phyloP scores from a whole-genome alignment of 202 grass and related monocot species.

The Zoysia matrella region DNA sequence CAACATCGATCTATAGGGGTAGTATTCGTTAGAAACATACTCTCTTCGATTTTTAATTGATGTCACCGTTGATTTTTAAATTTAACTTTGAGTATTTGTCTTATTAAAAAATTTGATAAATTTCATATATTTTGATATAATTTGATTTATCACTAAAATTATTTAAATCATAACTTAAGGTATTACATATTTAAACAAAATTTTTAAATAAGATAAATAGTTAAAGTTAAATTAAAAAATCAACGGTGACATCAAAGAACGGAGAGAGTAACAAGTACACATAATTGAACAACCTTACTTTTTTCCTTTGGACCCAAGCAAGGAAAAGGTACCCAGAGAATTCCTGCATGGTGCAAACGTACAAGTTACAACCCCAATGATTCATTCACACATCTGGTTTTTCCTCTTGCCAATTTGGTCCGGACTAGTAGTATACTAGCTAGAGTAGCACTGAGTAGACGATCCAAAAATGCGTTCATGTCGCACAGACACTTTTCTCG shows the following conservation, averaged over 20 bases:
- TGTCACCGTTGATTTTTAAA: no score
- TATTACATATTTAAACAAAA: no score
- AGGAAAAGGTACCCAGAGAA: neutral
- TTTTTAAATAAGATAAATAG: no score
- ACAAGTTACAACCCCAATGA: neutral
- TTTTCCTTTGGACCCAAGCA: constrained; percentile 35
- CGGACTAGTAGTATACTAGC: neutral
- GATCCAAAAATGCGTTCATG: neutral
- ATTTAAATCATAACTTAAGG: no score
- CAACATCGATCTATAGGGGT: no score
- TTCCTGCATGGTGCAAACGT: neutral
- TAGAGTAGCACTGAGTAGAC: neutral
- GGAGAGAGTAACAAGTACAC: neutral
- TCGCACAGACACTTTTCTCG: neutral
- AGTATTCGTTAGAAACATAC: neutral
- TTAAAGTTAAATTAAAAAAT: no score
- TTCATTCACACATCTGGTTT: neutral
- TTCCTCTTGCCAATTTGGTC: neutral
- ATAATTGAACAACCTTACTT: neutral
- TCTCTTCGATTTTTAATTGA: no score
- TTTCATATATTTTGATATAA: no score
- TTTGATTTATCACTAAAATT: no score
- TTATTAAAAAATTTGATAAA: no score
- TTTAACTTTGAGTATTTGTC: no score
- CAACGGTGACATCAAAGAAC: no score